Evolutionary conservation across 1,284 basidiomycete genomes (phyloP).

Genomic region (Cutaneotrichosporon cavernicola): DNA sequence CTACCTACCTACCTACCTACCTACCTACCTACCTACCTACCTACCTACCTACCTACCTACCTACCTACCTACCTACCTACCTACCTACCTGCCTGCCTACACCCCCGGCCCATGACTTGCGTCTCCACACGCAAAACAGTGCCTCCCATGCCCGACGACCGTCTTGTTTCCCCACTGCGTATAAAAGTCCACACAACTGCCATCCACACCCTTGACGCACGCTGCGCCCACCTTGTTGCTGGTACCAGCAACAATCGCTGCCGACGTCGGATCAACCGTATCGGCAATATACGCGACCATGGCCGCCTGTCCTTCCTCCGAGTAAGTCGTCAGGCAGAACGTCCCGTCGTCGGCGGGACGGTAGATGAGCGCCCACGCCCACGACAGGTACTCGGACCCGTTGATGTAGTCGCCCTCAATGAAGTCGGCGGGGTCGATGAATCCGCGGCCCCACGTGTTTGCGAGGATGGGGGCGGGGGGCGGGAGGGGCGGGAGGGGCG

Average conservation of each 20-base stretch:
- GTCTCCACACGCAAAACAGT: not conserved
- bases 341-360: slow-evolving; percentile 1
- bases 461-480: not conserved
- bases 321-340: slow-evolving; percentile 4
- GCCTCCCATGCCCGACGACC: not conserved
- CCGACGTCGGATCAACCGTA: not conserved
- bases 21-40: no score
- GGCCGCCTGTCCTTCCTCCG: not conserved
- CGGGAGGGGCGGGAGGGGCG: not conserved
- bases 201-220: not conserved
- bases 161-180: slow-evolving; percentile 1
- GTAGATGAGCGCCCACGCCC: slow-evolving; percentile 11
- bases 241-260: not conserved
- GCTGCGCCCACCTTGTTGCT: not conserved
- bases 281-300: slow-evolving; percentile 6
- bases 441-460: slow-evolving; percentile 3
- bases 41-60: no score
- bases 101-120: not conserved
- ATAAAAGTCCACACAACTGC: not conserved
- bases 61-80: no score
- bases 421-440: not conserved
- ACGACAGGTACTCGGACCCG: slow-evolving; percentile 2
- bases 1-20: no score
- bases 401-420: not conserved
- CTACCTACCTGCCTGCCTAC: not conserved